Base-by-base conservation (phyloP, 2,329 filamentous ascomycete species). In the Aspergillus tubingensis region DNA sequence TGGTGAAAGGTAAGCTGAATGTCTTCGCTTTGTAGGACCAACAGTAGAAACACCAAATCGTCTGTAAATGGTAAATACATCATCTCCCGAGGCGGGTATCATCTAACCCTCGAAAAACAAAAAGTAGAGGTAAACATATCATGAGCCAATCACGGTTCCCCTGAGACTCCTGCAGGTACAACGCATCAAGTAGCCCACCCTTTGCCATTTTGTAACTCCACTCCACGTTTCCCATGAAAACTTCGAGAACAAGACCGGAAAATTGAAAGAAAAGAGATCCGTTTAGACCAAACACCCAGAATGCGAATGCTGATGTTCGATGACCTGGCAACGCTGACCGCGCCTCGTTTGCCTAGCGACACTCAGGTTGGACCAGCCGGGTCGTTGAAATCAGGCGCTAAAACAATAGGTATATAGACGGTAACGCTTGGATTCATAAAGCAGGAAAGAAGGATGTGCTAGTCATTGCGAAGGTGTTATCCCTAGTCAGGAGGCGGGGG, bases 81-180 rank as follows among this genome's bases (percentile, higher is more conserved):
- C 59, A 55, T 60, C 59, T 64, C 62, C 60, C 30, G 55, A 64
- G 62, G 58, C 36, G 60, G 64, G 57, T 65, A 65, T 62, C 65
- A 64, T 64, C 51, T 51, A 59, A 62, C 50, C 58, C 41, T 51
- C 55, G 50, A 52, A 50, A 56, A 59, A 27, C 30, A 44, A 59
- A 27, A 43, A 49, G 51, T 38, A 53, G 19, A 44, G 57, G 21
- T 41, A 56, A 30, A 54, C n/a, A 27, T 38, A 48, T 13, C 44
- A 25, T 48, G n/a, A 43, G 19, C n/a, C 17, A 47, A 27, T 36
- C 38, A 25, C 11, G 38, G 15, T 43, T 17, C 53, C 49, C 44
- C 43, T 63, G 51, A 55, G 49, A 62, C 56, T 63, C 59, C 59
- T 58, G 62, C 48, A 62, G 61, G 52, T 59, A 59, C 49, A 60